These are phyloP conservation scores for Wallacemonas sp. DNA, from an alignment of 208 protist species.

Conservation along the genomic window DNA sequence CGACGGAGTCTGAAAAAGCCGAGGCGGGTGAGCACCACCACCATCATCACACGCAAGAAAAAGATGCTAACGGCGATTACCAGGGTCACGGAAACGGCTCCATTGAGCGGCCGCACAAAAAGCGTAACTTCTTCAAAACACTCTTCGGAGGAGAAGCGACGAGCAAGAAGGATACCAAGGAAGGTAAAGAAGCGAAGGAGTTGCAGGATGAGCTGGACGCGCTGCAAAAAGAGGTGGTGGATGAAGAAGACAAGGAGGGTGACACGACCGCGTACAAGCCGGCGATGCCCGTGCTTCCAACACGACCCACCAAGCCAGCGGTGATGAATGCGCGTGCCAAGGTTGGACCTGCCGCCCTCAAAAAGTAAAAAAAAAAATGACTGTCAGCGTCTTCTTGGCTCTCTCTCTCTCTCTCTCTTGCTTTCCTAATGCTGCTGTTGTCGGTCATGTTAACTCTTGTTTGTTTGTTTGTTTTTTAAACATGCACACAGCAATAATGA, in stretches of 20 bases:
- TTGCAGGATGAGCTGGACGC: conserved; percentile 59
- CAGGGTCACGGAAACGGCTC: conserved; percentile 15
- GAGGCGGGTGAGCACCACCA: background rate
- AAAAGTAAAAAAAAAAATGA: background rate
- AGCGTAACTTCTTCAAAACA: conserved; percentile 12
- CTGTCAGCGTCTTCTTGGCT: background rate
- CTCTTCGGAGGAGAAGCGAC: conserved; percentile 13
- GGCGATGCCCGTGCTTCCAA: conserved; percentile 36
- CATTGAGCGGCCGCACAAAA: conserved; percentile 5
- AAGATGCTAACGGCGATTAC: background rate
- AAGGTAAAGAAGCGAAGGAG: conserved; percentile 38
- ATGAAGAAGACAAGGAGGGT: conserved; percentile 63
- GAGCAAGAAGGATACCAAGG: conserved; percentile 19
- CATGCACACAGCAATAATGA: too few relatives aligned
- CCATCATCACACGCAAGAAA: conserved; percentile 5
- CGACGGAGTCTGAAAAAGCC: too few relatives aligned
- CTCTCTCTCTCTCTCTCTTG: conserved; percentile 11
- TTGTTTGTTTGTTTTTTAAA: conserved; percentile 26
- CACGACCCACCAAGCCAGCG: conserved; percentile 35
- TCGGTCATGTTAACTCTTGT: conserved; percentile 6
- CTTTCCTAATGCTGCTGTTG: conserved; percentile 18
- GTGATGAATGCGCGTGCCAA: conserved; percentile 82
- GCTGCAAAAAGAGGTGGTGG: conserved; percentile 59
- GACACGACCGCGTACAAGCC: conserved; percentile 68
- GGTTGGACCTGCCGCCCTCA: conserved; percentile 63